Evolutionary conservation across 208 protist species (phyloP).

Genomic region (Angomonas desouzai): DNA sequence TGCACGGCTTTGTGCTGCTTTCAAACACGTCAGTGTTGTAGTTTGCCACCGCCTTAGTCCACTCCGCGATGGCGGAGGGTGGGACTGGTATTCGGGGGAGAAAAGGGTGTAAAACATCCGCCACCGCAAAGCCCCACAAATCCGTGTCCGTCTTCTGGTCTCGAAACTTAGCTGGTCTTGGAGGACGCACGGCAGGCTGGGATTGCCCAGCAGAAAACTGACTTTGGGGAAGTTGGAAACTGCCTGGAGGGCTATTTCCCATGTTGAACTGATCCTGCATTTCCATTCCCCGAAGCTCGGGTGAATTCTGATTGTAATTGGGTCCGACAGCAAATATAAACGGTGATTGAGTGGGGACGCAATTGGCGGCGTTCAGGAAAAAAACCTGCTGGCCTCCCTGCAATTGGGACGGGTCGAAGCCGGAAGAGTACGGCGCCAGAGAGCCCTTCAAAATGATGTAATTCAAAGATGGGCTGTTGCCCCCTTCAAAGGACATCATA

Average conservation of each 20-base stretch:
- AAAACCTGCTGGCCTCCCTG: neutral
- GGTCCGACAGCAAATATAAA: neutral
- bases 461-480: neutral
- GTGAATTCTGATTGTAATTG: neutral
- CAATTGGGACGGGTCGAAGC: neutral
- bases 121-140: constrained; percentile 48
- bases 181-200: neutral
- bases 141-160: constrained; percentile 24
- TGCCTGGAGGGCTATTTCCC: neutral
- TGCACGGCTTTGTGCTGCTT: constrained; percentile 48
- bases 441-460: neutral
- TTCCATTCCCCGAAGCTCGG: neutral
- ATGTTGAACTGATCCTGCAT: constrained; percentile 5
- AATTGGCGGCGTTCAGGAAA: neutral
- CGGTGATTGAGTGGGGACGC: neutral
- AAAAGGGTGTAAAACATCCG: constrained; percentile 37
- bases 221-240: constrained; percentile 13
- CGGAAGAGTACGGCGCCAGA: neutral
- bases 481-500: neutral
- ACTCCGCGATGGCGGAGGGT: constrained; percentile 35
- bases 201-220: constrained; percentile 7
- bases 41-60: constrained; percentile 27
- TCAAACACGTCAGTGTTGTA: constrained; percentile 51
- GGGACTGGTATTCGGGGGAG: constrained; percentile 44
- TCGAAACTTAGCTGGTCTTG: constrained; percentile 9